Evolutionary conservation across 1,284 basidiomycete genomes (phyloP), one percentile per base, ranked within the genome.

Genomic region (Volvariella surrecta): DNA sequence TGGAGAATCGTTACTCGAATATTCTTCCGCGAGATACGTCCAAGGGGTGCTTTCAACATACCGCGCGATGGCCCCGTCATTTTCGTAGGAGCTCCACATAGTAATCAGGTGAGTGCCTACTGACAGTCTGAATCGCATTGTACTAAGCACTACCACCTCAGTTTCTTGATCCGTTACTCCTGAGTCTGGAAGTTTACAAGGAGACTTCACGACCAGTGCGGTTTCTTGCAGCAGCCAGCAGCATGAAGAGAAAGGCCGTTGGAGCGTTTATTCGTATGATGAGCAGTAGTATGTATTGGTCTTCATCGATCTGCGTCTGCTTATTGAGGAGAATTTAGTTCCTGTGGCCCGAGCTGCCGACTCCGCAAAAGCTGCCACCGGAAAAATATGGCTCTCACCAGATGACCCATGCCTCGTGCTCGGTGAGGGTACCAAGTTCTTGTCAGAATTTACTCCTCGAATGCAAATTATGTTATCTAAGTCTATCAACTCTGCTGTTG

Each of bases 21-120:
- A 54, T 99, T 99, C 75, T 99, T 99, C 71, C 74, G 96, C 49
- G 95, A 99, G 67, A 87, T 99, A 55, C 77, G 94, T 50, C 91
- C 94, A 2, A 75, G 96, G 61, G 92, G 96, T 41, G 87, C 94
- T 32, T 97, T 89, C 74, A 89, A 97, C 57, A 92, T 99, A 43
- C 96, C 96, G 28, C 74, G 74, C 48, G 77, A 90, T 50, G 96
- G 93, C 0, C 90, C 96, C 4, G 80, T 98, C 52, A 93, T 99
- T 57, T 97, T 99, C 65, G 95, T 96, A 42, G 92, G 79, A 39
- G 96, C 92, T 10, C 96, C 96, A 15, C 96, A 99, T 65, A 86
- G 89, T 58, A 99, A 99, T 62, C 92, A 95, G 68, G 90, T 83
- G 56, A 45, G 70, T 61, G 32, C 46, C 46, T 11, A 45, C 40